Evolutionary conservation across 2,329 filamentous ascomycete species (phyloP).

Genomic region (Penicillium fuscoglaucum): DNA sequence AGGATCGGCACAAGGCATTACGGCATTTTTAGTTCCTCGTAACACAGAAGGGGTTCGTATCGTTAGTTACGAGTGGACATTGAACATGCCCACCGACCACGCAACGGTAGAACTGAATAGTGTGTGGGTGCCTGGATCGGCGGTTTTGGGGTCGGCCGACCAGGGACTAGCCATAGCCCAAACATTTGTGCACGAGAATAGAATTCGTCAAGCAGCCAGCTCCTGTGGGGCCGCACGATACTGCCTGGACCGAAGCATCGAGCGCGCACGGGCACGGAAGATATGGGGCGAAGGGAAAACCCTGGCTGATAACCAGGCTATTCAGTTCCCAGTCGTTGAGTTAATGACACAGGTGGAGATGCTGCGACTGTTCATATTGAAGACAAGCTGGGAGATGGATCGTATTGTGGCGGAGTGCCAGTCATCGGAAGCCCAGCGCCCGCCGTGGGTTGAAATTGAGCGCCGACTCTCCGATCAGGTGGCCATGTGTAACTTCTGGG

Average conservation of each 20-base stretch:
- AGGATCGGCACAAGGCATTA: too few relatives aligned
- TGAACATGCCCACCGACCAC: too few relatives aligned
- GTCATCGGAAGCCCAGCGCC: slow-evolving; percentile 17
- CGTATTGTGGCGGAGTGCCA: slow-evolving; percentile 38
- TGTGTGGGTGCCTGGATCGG: slow-evolving; percentile 25
- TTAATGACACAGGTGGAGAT: slow-evolving; percentile 61
- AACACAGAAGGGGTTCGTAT: too few relatives aligned
- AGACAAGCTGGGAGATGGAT: slow-evolving; percentile 64
- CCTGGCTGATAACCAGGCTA: slow-evolving; percentile 56
- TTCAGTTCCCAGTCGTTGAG: slow-evolving; percentile 65
- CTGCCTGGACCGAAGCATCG: slow-evolving; percentile 59
- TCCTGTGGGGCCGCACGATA: slow-evolving; percentile 52
- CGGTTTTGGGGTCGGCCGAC: slow-evolving; percentile 55
- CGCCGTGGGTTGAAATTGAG: slow-evolving; percentile 56
- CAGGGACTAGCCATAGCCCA: slow-evolving; percentile 62
- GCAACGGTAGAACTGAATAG: too few relatives aligned
- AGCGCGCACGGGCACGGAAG: slow-evolving; percentile 55
- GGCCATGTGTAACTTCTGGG: slow-evolving; percentile 67
- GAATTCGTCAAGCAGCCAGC: slow-evolving; percentile 64
- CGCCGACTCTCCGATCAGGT: slow-evolving; percentile 61
- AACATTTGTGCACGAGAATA: slow-evolving; percentile 66
- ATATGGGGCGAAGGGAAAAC: slow-evolving; percentile 29
- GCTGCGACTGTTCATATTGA: slow-evolving; percentile 61
- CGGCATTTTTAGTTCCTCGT: too few relatives aligned
- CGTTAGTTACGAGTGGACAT: too few relatives aligned